Evolutionary conservation across 1,284 basidiomycete genomes (phyloP), one percentile per base, ranked within the genome.

Genomic region (Fomitopsis betulina): DNA sequence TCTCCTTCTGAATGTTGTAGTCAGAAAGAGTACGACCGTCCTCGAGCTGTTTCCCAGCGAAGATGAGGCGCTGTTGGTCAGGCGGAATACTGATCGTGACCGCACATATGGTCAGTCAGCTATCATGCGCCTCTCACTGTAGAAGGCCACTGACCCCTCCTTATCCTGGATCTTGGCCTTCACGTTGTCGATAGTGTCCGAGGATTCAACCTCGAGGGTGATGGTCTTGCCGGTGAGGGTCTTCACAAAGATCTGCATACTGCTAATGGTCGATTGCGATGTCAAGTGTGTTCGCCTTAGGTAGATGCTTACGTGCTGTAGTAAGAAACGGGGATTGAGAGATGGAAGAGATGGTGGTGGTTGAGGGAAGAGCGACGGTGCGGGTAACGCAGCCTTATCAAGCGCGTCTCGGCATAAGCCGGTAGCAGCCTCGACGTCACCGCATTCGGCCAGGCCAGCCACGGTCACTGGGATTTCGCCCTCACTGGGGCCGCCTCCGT

Each of bases 241-340:
- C 68, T 70, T 70, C 58, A 70, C 68, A 53, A 70, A 70, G 61
- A 70, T 70, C 64, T 68, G 68, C 68, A 70, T 70, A 58, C 64
- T 68, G 54, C 8, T 37, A 25, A 15, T 3, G 5, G 15, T 9
- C n/a, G 49, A n/a, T 56, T 6, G 13, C 4, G 9, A 37, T 37
- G 35, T 9, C 8, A 15, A 37, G 35, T 12, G 35, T 15, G 35
- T 37, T 30, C 35, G 35, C 3, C 5, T 5, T 15, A 37, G 13
- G 45, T 21, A 30, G 25, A 13, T 35, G 30, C 53, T 43, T 32
- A 60, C 42, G 47, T 42, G 21, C 30, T 57, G 49, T 60, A 58
- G 60, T 53, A 45, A 58, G 40, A 55, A 33, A 50, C 55, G 47
- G 42, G 15, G 12, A 30, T 21, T 5, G 51, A 45, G 42, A 38